Evolutionary conservation across 345 rosid species (phyloP).

Genomic region (Dipteronia dyeriana): DNA sequence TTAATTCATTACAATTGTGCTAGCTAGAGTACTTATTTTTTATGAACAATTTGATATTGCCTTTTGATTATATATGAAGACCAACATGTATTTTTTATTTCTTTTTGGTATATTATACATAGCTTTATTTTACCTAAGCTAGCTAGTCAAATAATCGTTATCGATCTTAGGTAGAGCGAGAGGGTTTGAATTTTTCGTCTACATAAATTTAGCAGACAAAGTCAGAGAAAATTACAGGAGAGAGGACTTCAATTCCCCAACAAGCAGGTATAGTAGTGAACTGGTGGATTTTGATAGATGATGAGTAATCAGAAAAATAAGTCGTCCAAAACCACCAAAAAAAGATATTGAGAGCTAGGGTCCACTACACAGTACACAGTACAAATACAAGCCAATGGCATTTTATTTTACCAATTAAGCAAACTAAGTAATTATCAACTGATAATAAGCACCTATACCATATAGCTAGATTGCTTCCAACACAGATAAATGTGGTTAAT

Average conservation of each 20-base stretch:
- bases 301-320: neutral
- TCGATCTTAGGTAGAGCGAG: neutral
- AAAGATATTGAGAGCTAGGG: neutral
- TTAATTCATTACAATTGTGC: no score
- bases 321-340: neutral
- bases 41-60: no score
- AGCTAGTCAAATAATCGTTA: no score
- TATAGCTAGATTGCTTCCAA: neutral
- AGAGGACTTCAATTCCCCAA: no score
- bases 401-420: neutral
- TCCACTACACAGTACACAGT: neutral
- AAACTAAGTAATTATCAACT: neutral
- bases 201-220: neutral
- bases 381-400: no score
- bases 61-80: no score
- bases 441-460: neutral
- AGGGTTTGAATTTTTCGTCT: neutral
- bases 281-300: neutral
- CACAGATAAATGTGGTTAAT: neutral
- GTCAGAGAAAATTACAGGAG: neutral
- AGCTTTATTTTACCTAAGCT: no score
- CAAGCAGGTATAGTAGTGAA: neutral
- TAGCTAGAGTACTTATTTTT: no score
- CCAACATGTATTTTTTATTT: no score
- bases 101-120: no score